Percentiles rank a stretch among this genome's conserved stretches.
phyloP scores from a whole-genome alignment of 1,284 basidiomycete genomes.

The Hymenochaete sp. region DNA sequence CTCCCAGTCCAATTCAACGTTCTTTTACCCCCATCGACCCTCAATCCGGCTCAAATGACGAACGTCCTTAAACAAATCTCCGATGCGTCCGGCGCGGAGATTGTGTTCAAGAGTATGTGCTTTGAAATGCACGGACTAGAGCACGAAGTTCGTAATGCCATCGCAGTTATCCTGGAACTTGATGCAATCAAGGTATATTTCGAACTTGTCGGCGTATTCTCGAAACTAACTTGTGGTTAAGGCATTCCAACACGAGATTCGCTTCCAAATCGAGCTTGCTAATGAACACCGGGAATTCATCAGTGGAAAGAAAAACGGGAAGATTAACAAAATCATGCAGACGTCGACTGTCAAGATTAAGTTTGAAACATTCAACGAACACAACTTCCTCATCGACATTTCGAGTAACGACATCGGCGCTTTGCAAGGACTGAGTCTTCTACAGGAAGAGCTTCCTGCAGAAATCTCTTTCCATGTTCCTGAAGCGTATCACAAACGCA shows the following conservation, averaged over 20 bases:
- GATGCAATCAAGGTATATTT: slow-evolving; percentile 78
- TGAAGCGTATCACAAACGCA: slow-evolving; percentile 97
- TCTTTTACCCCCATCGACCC: slow-evolving; percentile 70
- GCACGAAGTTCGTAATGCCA: slow-evolving; percentile 80
- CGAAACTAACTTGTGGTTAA: slow-evolving; percentile 25
- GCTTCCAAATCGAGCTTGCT: slow-evolving; percentile 96
- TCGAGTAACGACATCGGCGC: slow-evolving; percentile 76
- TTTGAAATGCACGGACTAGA: slow-evolving; percentile 98
- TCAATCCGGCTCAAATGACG: slow-evolving; percentile 81
- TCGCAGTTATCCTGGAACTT: slow-evolving; percentile 82
- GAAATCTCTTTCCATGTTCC: slow-evolving; percentile 99
- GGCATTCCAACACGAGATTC: slow-evolving; percentile 94
- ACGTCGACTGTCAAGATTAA: slow-evolving; percentile 95
- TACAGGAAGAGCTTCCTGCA: slow-evolving; percentile 97
- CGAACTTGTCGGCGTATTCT: slow-evolving; percentile 5
- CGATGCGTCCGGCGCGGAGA: slow-evolving; percentile 82
- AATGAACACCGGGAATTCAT: slow-evolving; percentile 99
- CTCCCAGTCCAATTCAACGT: slow-evolving; percentile 91
- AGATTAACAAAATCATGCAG: slow-evolving; percentile 99
- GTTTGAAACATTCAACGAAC: slow-evolving; percentile 98
- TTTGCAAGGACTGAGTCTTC: slow-evolving; percentile 78
- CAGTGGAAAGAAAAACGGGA: slow-evolving; percentile 96
- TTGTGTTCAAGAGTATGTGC: slow-evolving; percentile 95
- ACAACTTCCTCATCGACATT: slow-evolving; percentile 97
- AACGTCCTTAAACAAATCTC: slow-evolving; percentile 83